These are phyloP conservation scores for Furcasterigmium furcatum DNA, from an alignment of 2,329 filamentous ascomycete genomes.

Conservation along the genomic window DNA sequence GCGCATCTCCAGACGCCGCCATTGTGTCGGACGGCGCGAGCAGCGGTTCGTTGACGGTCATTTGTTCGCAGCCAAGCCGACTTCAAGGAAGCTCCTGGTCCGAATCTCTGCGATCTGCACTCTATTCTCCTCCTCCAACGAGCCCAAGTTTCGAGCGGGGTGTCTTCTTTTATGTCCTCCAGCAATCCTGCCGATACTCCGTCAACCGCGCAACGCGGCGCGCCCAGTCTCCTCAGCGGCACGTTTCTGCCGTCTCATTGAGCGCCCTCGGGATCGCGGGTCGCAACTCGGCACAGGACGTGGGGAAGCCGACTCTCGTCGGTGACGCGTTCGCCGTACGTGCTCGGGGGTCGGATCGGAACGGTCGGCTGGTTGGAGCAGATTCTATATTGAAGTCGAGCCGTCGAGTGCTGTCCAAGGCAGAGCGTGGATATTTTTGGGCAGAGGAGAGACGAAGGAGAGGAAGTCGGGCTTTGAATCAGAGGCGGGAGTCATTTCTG, in stretches of 20 bases:
- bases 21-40: background rate
- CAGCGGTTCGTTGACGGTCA: background rate
- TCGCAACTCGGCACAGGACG: background rate
- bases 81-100: too few species aligned
- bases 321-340: background rate
- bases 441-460: too few species aligned
- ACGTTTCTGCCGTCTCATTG: background rate
- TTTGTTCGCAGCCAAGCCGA: background rate
- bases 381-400: too few species aligned
- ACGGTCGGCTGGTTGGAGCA: background rate
- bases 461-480: background rate
- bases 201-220: background rate
- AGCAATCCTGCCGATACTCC: too few species aligned
- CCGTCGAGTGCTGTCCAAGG: too few species aligned
- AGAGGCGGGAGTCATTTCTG: too few species aligned
- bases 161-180: too few species aligned
- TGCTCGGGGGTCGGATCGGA: background rate
- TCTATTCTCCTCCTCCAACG: too few species aligned
- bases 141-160: too few species aligned
- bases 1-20: background rate
- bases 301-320: background rate
- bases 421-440: too few species aligned
- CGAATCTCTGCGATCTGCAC: too few species aligned
- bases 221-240: background rate
- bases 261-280: background rate